phyloP scores from a whole-genome alignment of 805 yeast genomes.

The Wickerhamomyces queroliae region DNA sequence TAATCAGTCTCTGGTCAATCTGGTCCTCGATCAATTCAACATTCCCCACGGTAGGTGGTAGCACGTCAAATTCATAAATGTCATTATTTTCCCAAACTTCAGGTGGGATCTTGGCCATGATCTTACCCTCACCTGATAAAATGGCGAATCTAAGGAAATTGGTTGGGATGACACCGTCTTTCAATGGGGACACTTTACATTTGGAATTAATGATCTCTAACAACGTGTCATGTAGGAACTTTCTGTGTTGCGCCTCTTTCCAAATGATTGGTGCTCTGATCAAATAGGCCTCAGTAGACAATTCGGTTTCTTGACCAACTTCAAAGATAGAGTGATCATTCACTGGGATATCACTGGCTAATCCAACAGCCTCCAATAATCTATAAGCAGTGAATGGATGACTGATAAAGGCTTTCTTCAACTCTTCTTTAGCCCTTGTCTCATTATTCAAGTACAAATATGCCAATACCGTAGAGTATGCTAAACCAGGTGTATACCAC shows the following conservation, averaged over 20 bases:
- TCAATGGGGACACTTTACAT: constrained; percentile 10
- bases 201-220: constrained; percentile 15
- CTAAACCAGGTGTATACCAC: constrained; percentile 72
- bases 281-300: constrained; percentile 53
- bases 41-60: constrained; percentile 55
- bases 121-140: constrained; percentile 62
- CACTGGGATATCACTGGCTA: constrained; percentile 24
- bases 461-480: constrained; percentile 64
- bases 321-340: constrained; percentile 18
- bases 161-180: constrained; percentile 37
- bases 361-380: constrained; percentile 42
- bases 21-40: constrained; percentile 29
- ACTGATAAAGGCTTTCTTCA: constrained; percentile 43
- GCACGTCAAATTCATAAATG: constrained; percentile 62
- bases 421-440: constrained; percentile 39
- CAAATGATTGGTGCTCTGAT: constrained; percentile 51
- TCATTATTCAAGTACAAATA: constrained; percentile 35
- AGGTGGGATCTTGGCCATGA: constrained; percentile 66
- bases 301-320: constrained; percentile 22
- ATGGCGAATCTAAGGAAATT: constrained; percentile 65
- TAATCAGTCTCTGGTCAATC: constrained; percentile 25
- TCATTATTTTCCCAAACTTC: constrained; percentile 56
- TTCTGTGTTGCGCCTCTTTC: constrained; percentile 40
- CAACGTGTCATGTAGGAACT: constrained; percentile 43
- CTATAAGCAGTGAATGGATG: constrained; percentile 55